Evolutionary conservation across 768 basidiomycete species (phyloP), one percentile per base, ranked within the genome.

Genomic region (Tylopilus subfusipes): DNA sequence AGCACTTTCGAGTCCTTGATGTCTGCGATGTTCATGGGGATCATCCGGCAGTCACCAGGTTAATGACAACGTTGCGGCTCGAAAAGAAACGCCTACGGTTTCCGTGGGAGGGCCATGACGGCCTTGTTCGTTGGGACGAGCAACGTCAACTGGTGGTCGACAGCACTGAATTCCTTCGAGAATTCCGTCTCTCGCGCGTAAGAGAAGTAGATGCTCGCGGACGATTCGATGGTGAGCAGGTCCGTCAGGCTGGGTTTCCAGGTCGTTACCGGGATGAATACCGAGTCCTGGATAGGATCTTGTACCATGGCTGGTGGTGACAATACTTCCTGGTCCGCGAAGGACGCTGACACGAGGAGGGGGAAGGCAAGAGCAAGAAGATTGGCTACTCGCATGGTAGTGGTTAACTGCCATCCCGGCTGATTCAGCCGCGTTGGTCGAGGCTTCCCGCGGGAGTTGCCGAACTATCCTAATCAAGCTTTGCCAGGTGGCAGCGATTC

Each of bases 71-170:
- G 25, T 6, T 19, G 18, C 10, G 16, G 13, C 5, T 19, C n/a
- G 38, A 21, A 42, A 31, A 1, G 18, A 25, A 38, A 14, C 29
- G 76, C 88, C 72, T 71, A 94, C 90, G 93, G 93, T 71, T 94
- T 93, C 63, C 83, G 74, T 3, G 83, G 68, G 50, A 93, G 73
- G 5, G 85, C 84, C 82, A 93, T 90, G 16, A 94, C 83, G 10
- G 91, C 93, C 68, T 86, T 89, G 70, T 96, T 94, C 24, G 88
- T 90, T 1, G 93, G 93, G 5, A 86, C 91, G 40, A 96, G 77
- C 11, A 95, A 49, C 0, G 91, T 91, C 51, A 74, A 69, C 8
- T 65, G 51, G 18, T 68, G 64, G 27, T 62, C 50, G 6, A 39
- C 42, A 16, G 66, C 62, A 22, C 48, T 58, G 47, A 93, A 79